phyloP scores from a whole-genome alignment of 192 early-diverging fungal genomes.

The Rhizophagus sp. region DNA sequence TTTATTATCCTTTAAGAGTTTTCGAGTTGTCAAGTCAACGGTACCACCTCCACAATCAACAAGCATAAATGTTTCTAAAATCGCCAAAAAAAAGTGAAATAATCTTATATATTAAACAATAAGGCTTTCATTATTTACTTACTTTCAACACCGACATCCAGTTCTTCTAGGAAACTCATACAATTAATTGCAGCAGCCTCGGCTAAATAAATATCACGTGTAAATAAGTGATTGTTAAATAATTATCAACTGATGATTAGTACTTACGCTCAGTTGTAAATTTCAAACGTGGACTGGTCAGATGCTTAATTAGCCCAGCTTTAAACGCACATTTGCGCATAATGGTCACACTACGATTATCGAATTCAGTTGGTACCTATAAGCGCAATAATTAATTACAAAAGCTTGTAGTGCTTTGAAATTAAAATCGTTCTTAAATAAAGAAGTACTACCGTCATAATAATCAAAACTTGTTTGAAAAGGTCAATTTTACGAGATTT shows the following conservation, averaged over 20 bases:
- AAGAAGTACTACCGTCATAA: background rate
- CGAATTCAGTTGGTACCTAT: background rate
- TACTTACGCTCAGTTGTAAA: slow-evolving; percentile 20
- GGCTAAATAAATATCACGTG: background rate
- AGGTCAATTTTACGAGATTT: background rate
- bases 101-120: too few relatives aligned
- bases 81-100: too few relatives aligned
- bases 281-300: background rate
- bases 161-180: background rate
- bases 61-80: slow-evolving; percentile 33
- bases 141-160: background rate
- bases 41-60: slow-evolving; percentile 48
- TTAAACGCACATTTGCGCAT: background rate
- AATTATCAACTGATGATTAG: background rate
- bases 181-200: slow-evolving; percentile 13
- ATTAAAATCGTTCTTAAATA: too few relatives aligned
- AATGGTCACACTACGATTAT: background rate
- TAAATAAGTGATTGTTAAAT: too few relatives aligned
- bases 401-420: too few relatives aligned
- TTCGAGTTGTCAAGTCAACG: slow-evolving; percentile 35
- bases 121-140: too few relatives aligned
- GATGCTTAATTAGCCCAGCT: background rate
- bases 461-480: background rate
- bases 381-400: too few relatives aligned
- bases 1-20: background rate